Evolutionary conservation across 352 stramenopile species (phyloP).

Genomic region (Phytopythium kandeliae): DNA sequence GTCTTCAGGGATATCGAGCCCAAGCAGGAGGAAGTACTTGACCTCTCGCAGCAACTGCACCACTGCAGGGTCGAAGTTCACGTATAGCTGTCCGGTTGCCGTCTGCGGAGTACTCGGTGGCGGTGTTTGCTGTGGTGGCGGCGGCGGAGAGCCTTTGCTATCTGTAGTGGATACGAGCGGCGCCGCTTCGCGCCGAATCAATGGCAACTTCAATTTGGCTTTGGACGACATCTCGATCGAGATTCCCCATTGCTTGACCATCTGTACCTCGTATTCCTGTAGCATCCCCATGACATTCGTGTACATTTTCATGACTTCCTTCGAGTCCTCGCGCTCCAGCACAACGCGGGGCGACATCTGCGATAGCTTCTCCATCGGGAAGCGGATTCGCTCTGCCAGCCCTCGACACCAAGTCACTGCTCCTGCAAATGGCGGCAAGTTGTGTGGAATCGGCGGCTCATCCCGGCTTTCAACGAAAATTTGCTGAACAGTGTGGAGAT

Average conservation of each 20-base stretch:
- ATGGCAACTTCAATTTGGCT: constrained; percentile 81
- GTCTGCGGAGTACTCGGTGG: constrained; percentile 9
- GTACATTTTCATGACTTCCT: constrained; percentile 88
- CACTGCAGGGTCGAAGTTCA: constrained; percentile 90
- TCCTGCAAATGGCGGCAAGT: constrained; percentile 87
- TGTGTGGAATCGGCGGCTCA: constrained; percentile 78
- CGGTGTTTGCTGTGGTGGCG: constrained; percentile 8
- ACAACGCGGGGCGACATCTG: constrained; percentile 72
- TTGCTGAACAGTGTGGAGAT: constrained; percentile 84
- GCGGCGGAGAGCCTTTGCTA: constrained; percentile 8
- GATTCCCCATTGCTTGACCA: constrained; percentile 73
- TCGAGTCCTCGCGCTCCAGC: constrained; percentile 86
- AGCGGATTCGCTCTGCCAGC: constrained; percentile 78
- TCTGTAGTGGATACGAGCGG: not conserved
- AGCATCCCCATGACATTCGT: constrained; percentile 83
- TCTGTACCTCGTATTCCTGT: constrained; percentile 79
- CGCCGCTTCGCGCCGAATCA: constrained; percentile 58
- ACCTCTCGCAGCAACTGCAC: constrained; percentile 90
- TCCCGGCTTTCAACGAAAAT: constrained; percentile 88
- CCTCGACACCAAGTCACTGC: constrained; percentile 89
- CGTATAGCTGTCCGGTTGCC: constrained; percentile 35
- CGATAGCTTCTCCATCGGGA: constrained; percentile 87
- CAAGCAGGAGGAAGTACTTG: constrained; percentile 92
- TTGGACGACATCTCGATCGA: constrained; percentile 80
- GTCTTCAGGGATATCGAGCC: constrained; percentile 84